Evolutionary conservation across 208 protist genomes (phyloP), one percentile per base, ranked within the genome.

Genomic region (Novymonas esmeraldas): DNA sequence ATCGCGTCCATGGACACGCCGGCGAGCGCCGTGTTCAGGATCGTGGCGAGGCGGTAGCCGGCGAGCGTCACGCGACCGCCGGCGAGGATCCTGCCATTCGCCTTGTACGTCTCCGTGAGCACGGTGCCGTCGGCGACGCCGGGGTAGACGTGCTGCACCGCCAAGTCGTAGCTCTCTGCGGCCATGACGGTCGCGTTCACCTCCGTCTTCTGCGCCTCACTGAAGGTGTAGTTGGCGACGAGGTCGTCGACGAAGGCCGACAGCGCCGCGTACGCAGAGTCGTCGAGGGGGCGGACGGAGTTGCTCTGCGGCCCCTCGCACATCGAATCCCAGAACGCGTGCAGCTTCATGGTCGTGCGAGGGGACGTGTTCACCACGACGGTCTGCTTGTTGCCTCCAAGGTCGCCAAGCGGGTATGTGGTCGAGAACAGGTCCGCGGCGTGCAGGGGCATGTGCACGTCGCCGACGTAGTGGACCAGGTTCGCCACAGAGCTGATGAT

Each of bases 241-340:
- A 90, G 71, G 24, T 79, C 31, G 52, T 84, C 68, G 9, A 72
- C 84, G 42, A 87, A 71, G 34, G 41, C 41, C 42, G 34, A 67
- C 16, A 90, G 38, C 18, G 60, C 57, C 39, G 26, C 45, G 70
- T 87, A 82, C 31, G 58, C 31, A 36, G 29, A 34, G 6, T n/a
- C 28, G 22, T 39, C 64, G 24, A 87, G 64, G 0, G 84, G 81
- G 28, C 81, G 73, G 18, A 22, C 36, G 18, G 61, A n/a, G 18
- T 70, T 46, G 22, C 6, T n/a, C 41, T 81, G 60, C 33, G 56
- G 60, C 9, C 73, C 75, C 45, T 78, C 55, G 52, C 78, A 78
- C 52, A 90, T 84, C 42, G 70, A 79, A 58, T 90, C 84, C 84
- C 84, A 90, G 54, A 90, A 51, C 13, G 70, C 64, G 57, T 90